Evolutionary conservation across 768 basidiomycete genomes (phyloP), one percentile per base, ranked within the genome.

Genomic region (Phlebiopsis flavidoalba): DNA sequence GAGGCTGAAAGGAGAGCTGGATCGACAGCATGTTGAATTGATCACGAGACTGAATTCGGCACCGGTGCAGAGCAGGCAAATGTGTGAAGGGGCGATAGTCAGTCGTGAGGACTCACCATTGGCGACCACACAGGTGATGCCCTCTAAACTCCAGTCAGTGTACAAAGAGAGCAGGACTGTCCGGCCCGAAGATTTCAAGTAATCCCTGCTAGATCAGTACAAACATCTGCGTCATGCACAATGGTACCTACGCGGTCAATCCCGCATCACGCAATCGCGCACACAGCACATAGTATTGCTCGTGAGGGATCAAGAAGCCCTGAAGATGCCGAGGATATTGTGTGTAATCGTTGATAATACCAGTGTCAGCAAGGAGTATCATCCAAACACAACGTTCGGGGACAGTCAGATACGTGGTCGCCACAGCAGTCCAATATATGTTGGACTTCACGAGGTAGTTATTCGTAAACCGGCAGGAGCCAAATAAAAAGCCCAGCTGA

Each of bases 81-180:
- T n/a, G n/a, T n/a, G n/a, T 11, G 58, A 56, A 17, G 2, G 7
- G 7, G 15, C 35, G 45, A 24, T 33, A 31, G 35, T 36, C 45
- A n/a, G 19, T 5, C 12, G 33, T 43, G 10, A 24, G 10, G 15
- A 54, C 33, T 22, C 21, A 86, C 85, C 87, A n/a, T 86, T 12
- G 86, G n/a, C 86, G 70, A 86, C n/a, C n/a, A 86, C 51, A 86
- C 73, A 0, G 85, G n/a, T n/a, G n/a, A n/a, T n/a, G n/a, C n/a
- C 85, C 68, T 89, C 87, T n/a, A n/a, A n/a, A 64, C 81, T 0
- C 88, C 88, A 0, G 88, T 90, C n/a, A 89, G 63, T 1, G 83
- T n/a, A n/a, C 80, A 1, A 90, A 79, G 6, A 90, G 72, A 1
- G 89, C 78, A 36, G n/a, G n/a, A n/a, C n/a, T n/a, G n/a, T n/a